Conservation (phyloP, 2,329 filamentous ascomycete species). For the Alternaria sp. region DNA sequence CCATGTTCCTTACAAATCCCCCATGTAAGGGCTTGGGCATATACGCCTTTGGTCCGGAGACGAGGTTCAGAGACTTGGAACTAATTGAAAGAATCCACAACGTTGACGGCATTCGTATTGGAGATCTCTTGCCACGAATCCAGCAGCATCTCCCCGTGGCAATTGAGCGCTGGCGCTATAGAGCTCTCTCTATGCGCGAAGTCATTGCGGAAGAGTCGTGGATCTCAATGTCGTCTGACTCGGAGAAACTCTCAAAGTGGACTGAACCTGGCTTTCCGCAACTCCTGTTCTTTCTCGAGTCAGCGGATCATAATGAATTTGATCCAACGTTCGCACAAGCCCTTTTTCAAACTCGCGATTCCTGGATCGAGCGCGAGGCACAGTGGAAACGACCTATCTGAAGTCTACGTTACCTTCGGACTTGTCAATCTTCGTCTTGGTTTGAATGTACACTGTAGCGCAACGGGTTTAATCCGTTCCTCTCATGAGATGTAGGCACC, state of each 20-base stretch:
- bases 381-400: not conserved
- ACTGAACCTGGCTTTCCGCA: not conserved
- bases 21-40: not conserved
- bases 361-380: not conserved
- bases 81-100: not conserved
- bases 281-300: not conserved
- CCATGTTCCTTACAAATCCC: not conserved
- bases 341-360: not conserved
- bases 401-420: not conserved
- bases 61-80: not conserved
- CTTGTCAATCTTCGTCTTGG: not conserved
- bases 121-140: not conserved
- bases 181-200: not conserved
- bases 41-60: not conserved
- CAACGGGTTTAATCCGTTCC: not conserved
- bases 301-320: not conserved
- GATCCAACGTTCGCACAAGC: not conserved
- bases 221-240: not conserved
- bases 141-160: not conserved
- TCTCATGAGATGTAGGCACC: not conserved
- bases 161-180: not conserved
- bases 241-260: not conserved
- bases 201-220: not conserved
- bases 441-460: not conserved
- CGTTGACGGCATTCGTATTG: not conserved